phyloP scores from a whole-genome alignment of 495 filamentous ascomycete genomes.

The Clohesyomyces aquaticus region DNA sequence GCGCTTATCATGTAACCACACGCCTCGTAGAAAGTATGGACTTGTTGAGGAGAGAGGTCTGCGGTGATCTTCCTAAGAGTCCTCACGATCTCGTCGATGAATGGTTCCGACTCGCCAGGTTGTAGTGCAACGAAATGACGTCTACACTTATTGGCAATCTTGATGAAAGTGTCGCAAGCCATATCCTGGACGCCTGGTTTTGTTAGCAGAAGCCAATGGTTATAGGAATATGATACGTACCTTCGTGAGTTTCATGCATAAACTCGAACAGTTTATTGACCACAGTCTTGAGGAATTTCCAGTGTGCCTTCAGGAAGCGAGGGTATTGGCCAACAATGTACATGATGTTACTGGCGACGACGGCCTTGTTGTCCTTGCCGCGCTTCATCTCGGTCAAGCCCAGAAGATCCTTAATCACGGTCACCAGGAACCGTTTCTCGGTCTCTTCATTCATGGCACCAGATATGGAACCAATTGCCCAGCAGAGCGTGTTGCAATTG shows the following conservation, averaged over 20 bases:
- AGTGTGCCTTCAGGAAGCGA: slow-evolving; percentile 96
- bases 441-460: slow-evolving; percentile 99
- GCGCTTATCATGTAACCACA: slow-evolving; percentile 99
- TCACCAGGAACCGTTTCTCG: slow-evolving; percentile 96
- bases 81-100: slow-evolving; percentile 98
- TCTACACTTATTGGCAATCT: slow-evolving; percentile 97
- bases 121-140: slow-evolving; percentile 96
- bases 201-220: neutral
- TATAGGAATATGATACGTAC: neutral
- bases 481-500: slow-evolving; percentile 99
- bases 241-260: slow-evolving; percentile 99
- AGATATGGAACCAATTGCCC: slow-evolving; percentile 98
- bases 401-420: slow-evolving; percentile 98
- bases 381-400: slow-evolving; percentile 98
- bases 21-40: slow-evolving; percentile 99
- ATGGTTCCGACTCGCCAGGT: slow-evolving; percentile 90
- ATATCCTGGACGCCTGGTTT: slow-evolving; percentile 84
- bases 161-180: slow-evolving; percentile 99
- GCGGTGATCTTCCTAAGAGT: slow-evolving; percentile 93
- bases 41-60: slow-evolving; percentile 92
- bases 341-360: slow-evolving; percentile 99
- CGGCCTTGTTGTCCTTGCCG: slow-evolving; percentile 98
- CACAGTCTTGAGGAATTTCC: slow-evolving; percentile 99
- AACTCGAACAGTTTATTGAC: slow-evolving; percentile 99
- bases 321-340: slow-evolving; percentile 99